phyloP scores from a whole-genome alignment of 805 yeast genomes.

The Teunomyces cretensis region DNA sequence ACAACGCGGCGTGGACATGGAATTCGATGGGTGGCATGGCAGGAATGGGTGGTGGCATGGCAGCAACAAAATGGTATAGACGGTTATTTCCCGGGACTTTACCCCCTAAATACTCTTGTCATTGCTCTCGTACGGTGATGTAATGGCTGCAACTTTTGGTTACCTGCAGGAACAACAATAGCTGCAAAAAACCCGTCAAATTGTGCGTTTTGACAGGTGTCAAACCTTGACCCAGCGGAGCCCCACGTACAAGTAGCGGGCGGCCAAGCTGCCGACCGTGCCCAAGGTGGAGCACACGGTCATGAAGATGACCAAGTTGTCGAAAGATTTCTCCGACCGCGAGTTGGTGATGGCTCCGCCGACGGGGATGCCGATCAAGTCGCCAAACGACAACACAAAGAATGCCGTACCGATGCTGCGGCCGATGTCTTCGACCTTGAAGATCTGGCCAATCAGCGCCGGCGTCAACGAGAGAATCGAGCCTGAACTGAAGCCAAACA shows the following conservation, averaged over 20 bases:
- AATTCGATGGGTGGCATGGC: too few species aligned
- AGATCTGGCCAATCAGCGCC: constrained; percentile 26
- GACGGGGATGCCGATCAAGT: constrained; percentile 28
- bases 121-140: too few species aligned
- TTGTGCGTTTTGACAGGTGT: too few species aligned
- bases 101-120: too few species aligned
- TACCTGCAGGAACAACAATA: too few species aligned
- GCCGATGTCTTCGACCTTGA: constrained; percentile 26
- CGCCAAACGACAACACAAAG: constrained; percentile 18
- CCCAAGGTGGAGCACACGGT: constrained; percentile 20
- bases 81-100: too few species aligned
- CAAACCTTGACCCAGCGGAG: background rate
- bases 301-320: constrained; percentile 24
- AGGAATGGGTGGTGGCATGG: too few species aligned
- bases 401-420: constrained; percentile 22
- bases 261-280: constrained; percentile 17
- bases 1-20: too few species aligned
- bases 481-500: constrained; percentile 30
- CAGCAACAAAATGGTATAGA: too few species aligned
- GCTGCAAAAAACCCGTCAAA: too few species aligned
- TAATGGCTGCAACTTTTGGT: too few species aligned
- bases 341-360: constrained; percentile 26
- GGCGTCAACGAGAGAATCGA: constrained; percentile 24
- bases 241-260: constrained; percentile 25
- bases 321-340: constrained; percentile 11